These are phyloP conservation scores for Rhodamnia rubescens DNA, from an alignment of 345 rosid species.

Conservation along the genomic window DNA sequence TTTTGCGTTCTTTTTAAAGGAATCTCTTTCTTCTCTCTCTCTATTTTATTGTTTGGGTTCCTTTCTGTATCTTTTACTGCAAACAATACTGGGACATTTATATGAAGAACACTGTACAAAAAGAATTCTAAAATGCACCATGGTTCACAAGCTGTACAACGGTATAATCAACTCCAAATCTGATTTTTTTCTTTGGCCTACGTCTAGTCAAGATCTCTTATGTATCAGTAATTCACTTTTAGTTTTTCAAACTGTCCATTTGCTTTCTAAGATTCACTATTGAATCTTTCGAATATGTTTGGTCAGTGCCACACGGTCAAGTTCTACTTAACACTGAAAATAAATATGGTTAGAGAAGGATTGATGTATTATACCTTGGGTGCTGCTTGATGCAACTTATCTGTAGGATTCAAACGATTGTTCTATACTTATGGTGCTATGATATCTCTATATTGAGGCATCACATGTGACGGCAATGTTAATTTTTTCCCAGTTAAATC, in stretches of 20 bases:
- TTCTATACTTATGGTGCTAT: background rate
- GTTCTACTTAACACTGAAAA: background rate
- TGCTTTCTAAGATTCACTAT: background rate
- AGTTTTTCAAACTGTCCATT: background rate
- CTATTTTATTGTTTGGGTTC: background rate
- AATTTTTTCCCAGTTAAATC: slow-evolving; percentile 46
- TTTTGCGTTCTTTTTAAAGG: background rate
- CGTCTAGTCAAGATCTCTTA: background rate
- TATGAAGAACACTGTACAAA: background rate
- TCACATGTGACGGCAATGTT: background rate
- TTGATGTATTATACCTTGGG: background rate
- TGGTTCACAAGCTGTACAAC: background rate
- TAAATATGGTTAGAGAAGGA: background rate
- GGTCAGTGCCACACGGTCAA: background rate
- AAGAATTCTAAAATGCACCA: background rate
- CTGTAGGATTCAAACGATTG: background rate
- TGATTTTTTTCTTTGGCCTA: background rate
- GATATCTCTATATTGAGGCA: background rate
- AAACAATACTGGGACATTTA: background rate
- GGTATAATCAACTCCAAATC: background rate
- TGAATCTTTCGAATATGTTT: background rate
- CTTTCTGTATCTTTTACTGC: background rate
- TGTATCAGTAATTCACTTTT: background rate
- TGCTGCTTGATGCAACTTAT: background rate
- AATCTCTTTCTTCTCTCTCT: background rate